Evolutionary conservation across 495 filamentous ascomycete genomes (phyloP), one percentile per base, ranked within the genome.

Genomic region (Neurospora cerealis): DNA sequence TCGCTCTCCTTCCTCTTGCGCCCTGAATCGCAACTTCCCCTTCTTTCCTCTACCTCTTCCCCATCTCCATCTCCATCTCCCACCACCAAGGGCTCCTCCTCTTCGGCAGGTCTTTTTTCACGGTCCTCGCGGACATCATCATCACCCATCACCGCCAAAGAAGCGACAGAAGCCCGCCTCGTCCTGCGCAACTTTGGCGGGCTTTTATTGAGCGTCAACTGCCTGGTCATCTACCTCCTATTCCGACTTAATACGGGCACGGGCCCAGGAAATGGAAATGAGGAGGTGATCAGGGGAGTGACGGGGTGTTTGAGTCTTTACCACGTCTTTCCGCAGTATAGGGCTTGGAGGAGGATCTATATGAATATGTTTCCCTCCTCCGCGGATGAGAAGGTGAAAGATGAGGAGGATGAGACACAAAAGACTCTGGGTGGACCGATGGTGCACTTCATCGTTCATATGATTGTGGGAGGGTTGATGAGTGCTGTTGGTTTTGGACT

Each of bases 161-260:
- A 62, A 34, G 24, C 80, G 0, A 41, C 69, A 11, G 80, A 82
- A 1, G 78, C 79, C 11, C 74, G 70, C 11, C 83, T 85, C 37
- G 79, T 86, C 54, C 73, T 86, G 11, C 75, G 73, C 41, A 83
- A 81, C 74, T 81, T 83, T 7, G 84, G 84, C 11, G 83, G 81
- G 2, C 74, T 84, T 4, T 71, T 86, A 1, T 38, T 83, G 19
- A 74, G 81, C 3, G 83, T 82, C 37, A 82, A 79, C 71, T 48
- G n/a, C n/a, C n/a, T 83, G 2, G 72, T 78, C 9, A 66, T 79
- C n/a, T n/a, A n/a, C n/a, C n/a, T n/a, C n/a, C n/a, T n/a, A n/a
- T n/a, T n/a, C n/a, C n/a, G n/a, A n/a, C n/a, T n/a, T n/a, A n/a
- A n/a, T n/a, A n/a, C n/a, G n/a, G n/a, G n/a, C n/a, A n/a, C n/a